Percentiles rank a stretch among this genome's conserved stretches.
Conservation (phyloP, 1,284 basidiomycete genomes). For the Ganoderma multipileum region DNA sequence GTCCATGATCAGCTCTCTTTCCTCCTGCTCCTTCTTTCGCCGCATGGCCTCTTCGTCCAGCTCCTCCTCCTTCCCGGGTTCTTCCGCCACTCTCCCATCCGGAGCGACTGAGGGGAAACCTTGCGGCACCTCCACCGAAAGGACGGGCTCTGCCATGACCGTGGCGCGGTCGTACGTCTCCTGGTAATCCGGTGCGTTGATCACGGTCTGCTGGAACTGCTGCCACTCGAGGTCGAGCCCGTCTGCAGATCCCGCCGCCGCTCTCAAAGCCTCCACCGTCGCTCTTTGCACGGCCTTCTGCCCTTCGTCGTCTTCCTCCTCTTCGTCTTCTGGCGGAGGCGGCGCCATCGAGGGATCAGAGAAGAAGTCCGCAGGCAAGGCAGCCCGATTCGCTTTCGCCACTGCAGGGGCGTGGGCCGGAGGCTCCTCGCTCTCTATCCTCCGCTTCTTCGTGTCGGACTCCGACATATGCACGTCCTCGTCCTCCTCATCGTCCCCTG, state of each 20-base stretch:
- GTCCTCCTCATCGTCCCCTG: slow-evolving; percentile 41
- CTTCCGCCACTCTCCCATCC: slow-evolving; percentile 35
- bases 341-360: slow-evolving; percentile 71
- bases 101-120: slow-evolving; percentile 56
- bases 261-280: slow-evolving; percentile 25
- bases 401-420: slow-evolving; percentile 16
- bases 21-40: slow-evolving; percentile 65
- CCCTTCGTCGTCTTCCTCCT: slow-evolving; percentile 48
- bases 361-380: slow-evolving; percentile 79
- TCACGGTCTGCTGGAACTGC: slow-evolving; percentile 68
- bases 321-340: slow-evolving; percentile 48
- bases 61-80: slow-evolving; percentile 41
- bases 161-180: slow-evolving; percentile 75
- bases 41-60: slow-evolving; percentile 53
- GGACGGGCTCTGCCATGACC: slow-evolving; percentile 69
- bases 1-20: slow-evolving; percentile 84
- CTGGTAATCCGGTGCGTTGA: slow-evolving; percentile 45
- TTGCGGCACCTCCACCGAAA: slow-evolving; percentile 52
- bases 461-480: slow-evolving; percentile 14
- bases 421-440: slow-evolving; percentile 23
- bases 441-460: slow-evolving; percentile 25
- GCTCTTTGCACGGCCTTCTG: slow-evolving; percentile 25
- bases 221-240: slow-evolving; percentile 72
- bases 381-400: slow-evolving; percentile 20
- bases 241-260: slow-evolving; percentile 31